Evolutionary conservation across 306 rosid genomes (phyloP).

Genomic region (Vachellia pachyceras): DNA sequence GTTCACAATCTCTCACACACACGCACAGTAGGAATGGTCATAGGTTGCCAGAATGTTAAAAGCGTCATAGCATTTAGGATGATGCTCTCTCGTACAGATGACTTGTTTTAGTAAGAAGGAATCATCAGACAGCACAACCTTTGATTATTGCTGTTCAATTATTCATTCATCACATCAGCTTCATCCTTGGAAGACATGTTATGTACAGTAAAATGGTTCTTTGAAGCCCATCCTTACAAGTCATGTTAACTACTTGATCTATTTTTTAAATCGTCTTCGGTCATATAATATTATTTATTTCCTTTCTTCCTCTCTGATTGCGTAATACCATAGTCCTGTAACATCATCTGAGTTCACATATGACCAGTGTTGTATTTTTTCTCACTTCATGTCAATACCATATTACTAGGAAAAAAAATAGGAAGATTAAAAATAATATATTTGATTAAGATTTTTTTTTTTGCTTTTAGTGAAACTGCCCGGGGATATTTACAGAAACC

Average conservation of each 20-base stretch:
- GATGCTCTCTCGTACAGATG: neutral
- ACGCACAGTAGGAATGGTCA: neutral
- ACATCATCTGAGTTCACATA: neutral
- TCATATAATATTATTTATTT: neutral
- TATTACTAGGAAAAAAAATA: neutral
- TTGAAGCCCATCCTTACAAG: slow-evolving; percentile 22
- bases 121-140: neutral
- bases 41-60: neutral
- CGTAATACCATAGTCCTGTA: neutral
- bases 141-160: neutral
- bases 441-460: no score
- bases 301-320: neutral
- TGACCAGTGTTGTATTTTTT: neutral
- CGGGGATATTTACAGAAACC: neutral
- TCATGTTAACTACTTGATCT: neutral
- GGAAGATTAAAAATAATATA: neutral
- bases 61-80: neutral
- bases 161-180: neutral
- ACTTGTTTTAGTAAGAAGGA: neutral
- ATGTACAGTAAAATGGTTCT: neutral
- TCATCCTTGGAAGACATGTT: neutral
- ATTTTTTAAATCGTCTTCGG: neutral
- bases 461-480: neutral
- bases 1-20: neutral
- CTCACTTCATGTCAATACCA: neutral